phyloP scores from a whole-genome alignment of 192 early-diverging fungal genomes.

The Gaertneriomyces semiglobifer region DNA sequence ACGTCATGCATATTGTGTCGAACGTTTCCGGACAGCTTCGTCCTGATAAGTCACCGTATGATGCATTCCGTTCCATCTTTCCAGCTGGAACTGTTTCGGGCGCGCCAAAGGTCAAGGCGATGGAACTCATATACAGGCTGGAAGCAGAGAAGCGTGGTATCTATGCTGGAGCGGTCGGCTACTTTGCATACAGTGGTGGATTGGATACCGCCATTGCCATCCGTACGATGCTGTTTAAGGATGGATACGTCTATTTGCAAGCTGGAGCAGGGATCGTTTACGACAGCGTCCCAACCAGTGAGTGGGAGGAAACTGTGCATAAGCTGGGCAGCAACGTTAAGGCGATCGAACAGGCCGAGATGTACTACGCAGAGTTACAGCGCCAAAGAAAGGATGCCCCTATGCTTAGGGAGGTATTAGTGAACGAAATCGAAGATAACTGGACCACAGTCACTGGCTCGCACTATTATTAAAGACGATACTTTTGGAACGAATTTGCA shows the following conservation, averaged over 20 bases:
- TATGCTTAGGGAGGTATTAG: not conserved
- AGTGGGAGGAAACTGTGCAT: conserved; percentile 95
- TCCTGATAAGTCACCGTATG: conserved; percentile 83
- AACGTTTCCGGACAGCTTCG: conserved; percentile 89
- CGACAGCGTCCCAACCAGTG: conserved; percentile 85
- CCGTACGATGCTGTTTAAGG: conserved; percentile 97
- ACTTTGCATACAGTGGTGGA: conserved; percentile 89
- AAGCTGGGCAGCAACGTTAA: conserved; percentile 90
- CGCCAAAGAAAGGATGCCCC: conserved; percentile 1
- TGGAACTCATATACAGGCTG: conserved; percentile 88
- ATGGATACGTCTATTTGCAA: conserved; percentile 91
- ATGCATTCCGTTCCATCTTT: conserved; percentile 96
- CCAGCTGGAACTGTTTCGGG: conserved; percentile 98
- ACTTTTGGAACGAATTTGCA: not conserved
- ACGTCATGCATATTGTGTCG: conserved; percentile 99
- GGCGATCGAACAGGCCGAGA: conserved; percentile 82
- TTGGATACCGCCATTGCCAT: conserved; percentile 98
- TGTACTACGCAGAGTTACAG: conserved; percentile 34
- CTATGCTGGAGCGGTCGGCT: conserved; percentile 76
- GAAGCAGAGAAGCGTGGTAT: conserved; percentile 90
- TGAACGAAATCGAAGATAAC: too few species aligned
- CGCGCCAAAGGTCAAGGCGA: conserved; percentile 95
- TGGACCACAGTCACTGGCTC: not conserved
- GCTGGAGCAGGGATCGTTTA: conserved; percentile 96
- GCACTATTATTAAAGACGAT: conserved; percentile 2